phyloP scores from a whole-genome alignment of 345 rosid genomes.

The Eucalyptus virginea region DNA sequence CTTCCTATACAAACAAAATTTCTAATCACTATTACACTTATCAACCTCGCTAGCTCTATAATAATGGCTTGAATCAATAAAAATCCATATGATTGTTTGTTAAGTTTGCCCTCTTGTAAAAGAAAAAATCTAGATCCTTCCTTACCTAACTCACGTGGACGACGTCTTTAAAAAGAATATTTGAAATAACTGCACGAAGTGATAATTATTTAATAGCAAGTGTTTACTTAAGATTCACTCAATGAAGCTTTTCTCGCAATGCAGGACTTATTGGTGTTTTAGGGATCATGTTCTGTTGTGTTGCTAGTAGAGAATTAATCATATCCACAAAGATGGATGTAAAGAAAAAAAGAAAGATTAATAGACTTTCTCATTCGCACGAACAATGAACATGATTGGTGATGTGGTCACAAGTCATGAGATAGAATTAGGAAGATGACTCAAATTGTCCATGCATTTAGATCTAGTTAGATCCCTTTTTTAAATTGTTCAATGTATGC shows the following conservation, averaged over 20 bases:
- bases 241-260: background rate
- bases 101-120: background rate
- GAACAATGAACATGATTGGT: background rate
- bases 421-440: background rate
- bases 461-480: too few relatives aligned
- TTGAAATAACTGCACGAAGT: background rate
- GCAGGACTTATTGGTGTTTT: background rate
- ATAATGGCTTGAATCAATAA: background rate
- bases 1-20: background rate
- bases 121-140: background rate
- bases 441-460: too few relatives aligned
- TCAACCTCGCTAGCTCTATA: background rate
- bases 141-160: background rate
- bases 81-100: background rate
- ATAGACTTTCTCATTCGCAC: background rate
- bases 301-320: background rate
- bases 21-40: background rate
- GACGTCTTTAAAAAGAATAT: accelerated
- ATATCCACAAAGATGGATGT: background rate
- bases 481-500: too few relatives aligned
- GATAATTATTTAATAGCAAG: background rate
- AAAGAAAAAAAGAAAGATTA: background rate
- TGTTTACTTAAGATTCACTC: background rate
- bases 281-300: background rate
- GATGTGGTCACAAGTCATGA: background rate